These are phyloP conservation scores for Tuber microsphaerosporum DNA, from an alignment of 495 filamentous ascomycete genomes.

Conservation along the genomic window DNA sequence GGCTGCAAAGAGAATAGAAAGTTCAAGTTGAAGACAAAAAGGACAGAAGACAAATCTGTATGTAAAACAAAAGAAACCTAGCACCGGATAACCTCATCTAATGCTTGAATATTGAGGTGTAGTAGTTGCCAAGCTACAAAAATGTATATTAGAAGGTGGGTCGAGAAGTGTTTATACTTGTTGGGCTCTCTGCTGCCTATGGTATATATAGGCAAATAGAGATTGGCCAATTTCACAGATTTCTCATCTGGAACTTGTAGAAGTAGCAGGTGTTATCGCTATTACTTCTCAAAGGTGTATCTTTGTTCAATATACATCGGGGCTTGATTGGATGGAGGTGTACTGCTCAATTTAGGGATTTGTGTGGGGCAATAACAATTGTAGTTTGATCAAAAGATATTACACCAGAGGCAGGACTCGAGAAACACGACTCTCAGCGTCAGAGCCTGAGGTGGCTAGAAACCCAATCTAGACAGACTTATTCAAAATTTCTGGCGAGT, in stretches of 20 bases:
- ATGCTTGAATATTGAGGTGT: too few relatives aligned
- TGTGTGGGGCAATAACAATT: slow-evolving; percentile 10
- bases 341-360: slow-evolving; percentile 10
- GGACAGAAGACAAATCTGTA: slow-evolving; percentile 9
- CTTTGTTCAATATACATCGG: slow-evolving; percentile 9
- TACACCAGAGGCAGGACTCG: slow-evolving; percentile 35
- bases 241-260: slow-evolving; percentile 11
- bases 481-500: slow-evolving; percentile 48
- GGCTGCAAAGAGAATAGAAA: too few relatives aligned
- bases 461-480: slow-evolving; percentile 33
- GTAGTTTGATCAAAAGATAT: slow-evolving; percentile 8
- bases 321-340: slow-evolving; percentile 19
- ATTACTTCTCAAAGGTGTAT: slow-evolving; percentile 4
- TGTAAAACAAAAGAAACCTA: slow-evolving; percentile 4
- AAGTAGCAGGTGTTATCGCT: slow-evolving; percentile 18
- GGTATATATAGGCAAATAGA: slow-evolving; percentile 31
- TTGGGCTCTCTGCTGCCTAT: too few relatives aligned
- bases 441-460: slow-evolving; percentile 34
- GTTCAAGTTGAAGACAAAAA: slow-evolving; percentile 16
- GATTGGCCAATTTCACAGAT: slow-evolving; percentile 26
- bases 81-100: too few relatives aligned
- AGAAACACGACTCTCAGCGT: too few relatives aligned
- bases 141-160: slow-evolving; percentile 37
- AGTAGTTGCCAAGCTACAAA: slow-evolving; percentile 36
- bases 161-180: slow-evolving; percentile 36